A percentile compares a stretch with the other conserved stretches of the same genome.
Conservation (phyloP, 1,139 yeast genomes). For the Wickerhamomyces sp. region DNA sequence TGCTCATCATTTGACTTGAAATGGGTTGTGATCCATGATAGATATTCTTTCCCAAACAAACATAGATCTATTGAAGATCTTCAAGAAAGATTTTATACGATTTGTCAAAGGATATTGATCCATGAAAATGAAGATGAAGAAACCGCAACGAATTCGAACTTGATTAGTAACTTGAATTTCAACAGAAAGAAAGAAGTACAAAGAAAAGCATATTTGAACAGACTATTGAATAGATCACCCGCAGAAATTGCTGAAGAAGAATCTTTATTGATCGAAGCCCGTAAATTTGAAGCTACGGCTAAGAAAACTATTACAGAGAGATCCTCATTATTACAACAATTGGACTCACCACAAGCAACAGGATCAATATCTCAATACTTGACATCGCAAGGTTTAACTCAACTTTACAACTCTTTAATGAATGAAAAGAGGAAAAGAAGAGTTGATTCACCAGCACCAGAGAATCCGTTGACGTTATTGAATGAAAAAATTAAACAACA, state of each 20-base stretch:
- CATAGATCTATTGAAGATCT: constrained; percentile 59
- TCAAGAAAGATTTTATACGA: constrained; percentile 71
- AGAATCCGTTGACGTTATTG: constrained; percentile 33
- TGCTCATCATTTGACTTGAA: constrained; percentile 73
- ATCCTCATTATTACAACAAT: constrained; percentile 65
- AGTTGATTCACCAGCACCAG: constrained; percentile 41
- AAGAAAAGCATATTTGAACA: constrained; percentile 75
- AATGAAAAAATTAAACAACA: constrained; percentile 22
- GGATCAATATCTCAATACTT: constrained; percentile 73
- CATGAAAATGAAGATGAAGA: constrained; percentile 42
- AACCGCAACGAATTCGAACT: constrained; percentile 31
- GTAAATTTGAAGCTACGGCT: constrained; percentile 89
- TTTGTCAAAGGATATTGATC: constrained; percentile 42
- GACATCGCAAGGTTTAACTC: constrained; percentile 86
- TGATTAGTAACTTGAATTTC: constrained; percentile 46
- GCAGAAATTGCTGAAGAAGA: constrained; percentile 98
- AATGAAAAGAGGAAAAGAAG: constrained; percentile 68
- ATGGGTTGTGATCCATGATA: constrained; percentile 81
- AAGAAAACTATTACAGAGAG: constrained; percentile 84
- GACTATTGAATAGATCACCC: constrained; percentile 77
- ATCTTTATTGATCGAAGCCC: constrained; percentile 85
- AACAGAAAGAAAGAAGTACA: constrained; percentile 67
- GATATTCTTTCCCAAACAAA: constrained; percentile 44
- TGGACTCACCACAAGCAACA: constrained; percentile 86
- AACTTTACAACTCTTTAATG: constrained; percentile 75